Evolutionary conservation across 495 filamentous ascomycete species (phyloP).

Genomic region (Xylaria curta): DNA sequence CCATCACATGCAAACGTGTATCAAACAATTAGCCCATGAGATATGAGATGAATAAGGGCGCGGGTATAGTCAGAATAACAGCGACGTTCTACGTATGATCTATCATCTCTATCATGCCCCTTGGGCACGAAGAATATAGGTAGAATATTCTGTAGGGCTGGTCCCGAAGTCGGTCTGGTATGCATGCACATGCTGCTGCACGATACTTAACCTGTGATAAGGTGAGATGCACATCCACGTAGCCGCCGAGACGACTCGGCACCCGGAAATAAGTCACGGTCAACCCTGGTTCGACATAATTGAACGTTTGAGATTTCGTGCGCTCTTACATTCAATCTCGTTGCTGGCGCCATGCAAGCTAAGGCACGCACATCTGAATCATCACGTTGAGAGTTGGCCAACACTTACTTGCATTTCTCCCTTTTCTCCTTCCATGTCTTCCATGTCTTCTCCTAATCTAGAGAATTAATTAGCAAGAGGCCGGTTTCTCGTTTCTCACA

Average conservation of each 20-base stretch:
- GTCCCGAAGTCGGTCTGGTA: conserved; percentile 17
- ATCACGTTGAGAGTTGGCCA: conserved; percentile 12
- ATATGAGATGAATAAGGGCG: conserved; percentile 2
- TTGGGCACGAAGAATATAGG: conserved; percentile 20
- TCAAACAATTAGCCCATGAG: not conserved
- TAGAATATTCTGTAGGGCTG: conserved; percentile 24
- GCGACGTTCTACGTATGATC: not conserved
- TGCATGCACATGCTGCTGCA: conserved; percentile 8
- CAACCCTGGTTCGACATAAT: not conserved
- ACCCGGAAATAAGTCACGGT: conserved; percentile 3
- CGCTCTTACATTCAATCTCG: not conserved
- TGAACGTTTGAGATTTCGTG: conserved; percentile 1
- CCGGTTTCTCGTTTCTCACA: not conserved
- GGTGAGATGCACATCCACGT: conserved; percentile 21
- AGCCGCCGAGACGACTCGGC: conserved; percentile 19
- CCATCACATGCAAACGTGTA: conserved; percentile 3
- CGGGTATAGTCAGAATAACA: conserved; percentile 9
- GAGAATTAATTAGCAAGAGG: not conserved
- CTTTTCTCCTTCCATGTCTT: not conserved
- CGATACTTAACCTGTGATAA: conserved; percentile 15
- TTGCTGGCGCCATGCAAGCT: conserved; percentile 22
- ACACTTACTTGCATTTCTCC: not conserved
- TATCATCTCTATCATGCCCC: not conserved
- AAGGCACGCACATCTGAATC: conserved; percentile 21
- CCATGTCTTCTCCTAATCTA: conserved; percentile 1